Conservation (phyloP, 352 stramenopile species). For the Phytophthora boehmeriae region DNA sequence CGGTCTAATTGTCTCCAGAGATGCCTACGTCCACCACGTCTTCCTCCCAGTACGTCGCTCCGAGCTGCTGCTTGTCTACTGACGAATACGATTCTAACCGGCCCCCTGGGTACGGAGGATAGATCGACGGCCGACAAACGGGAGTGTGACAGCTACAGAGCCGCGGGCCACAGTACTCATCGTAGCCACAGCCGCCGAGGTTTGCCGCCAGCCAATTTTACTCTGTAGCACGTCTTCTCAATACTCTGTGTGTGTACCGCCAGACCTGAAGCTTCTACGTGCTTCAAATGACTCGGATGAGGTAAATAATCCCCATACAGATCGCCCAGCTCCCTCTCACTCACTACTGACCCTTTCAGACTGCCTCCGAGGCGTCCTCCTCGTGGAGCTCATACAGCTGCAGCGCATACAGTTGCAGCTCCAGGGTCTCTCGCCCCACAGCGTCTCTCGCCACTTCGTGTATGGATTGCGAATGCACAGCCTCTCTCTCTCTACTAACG, state of each 20-base stretch:
- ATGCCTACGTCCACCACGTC: neutral
- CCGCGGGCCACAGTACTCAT: neutral
- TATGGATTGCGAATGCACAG: slow-evolving; percentile 14
- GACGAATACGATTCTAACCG: no score
- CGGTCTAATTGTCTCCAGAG: no score
- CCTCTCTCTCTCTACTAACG: neutral
- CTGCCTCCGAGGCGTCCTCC: slow-evolving; percentile 21
- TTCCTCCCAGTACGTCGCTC: neutral
- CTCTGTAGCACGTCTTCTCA: neutral
- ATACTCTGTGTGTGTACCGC: no score
- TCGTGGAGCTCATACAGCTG: slow-evolving; percentile 13
- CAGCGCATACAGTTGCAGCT: slow-evolving; percentile 7
- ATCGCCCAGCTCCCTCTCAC: neutral
- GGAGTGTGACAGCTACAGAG: neutral
- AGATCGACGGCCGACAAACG: slow-evolving; percentile 1
- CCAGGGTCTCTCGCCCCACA: slow-evolving; percentile 9
- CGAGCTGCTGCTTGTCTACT: no score
- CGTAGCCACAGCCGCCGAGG: no score
- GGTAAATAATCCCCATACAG: slow-evolving; percentile 1
- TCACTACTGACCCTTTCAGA: slow-evolving; percentile 19
- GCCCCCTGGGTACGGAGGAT: neutral
- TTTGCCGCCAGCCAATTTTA: neutral
- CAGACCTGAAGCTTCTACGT: slow-evolving; percentile 11
- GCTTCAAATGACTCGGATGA: slow-evolving; percentile 12
- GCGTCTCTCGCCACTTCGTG: slow-evolving; percentile 47